These are phyloP conservation scores for Schoenoplectus tabernaemontani DNA, from an alignment of 202 grass and related monocot species.

Conservation along the genomic window DNA sequence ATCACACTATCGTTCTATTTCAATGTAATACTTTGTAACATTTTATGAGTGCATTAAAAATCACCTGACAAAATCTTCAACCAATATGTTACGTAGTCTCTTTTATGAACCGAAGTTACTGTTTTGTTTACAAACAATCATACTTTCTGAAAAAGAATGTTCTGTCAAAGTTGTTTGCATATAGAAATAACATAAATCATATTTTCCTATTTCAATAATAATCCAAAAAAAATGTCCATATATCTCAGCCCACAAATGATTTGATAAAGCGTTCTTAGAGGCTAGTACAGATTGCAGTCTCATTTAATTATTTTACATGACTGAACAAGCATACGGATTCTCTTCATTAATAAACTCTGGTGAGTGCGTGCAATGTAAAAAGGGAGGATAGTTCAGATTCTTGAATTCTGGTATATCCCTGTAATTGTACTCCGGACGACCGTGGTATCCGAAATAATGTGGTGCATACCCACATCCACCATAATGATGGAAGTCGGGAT, in stretches of 20 bases:
- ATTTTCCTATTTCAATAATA: slow-evolving; percentile 28
- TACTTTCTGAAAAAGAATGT: background rate
- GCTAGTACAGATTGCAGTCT: background rate
- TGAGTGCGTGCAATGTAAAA: slow-evolving; percentile 70
- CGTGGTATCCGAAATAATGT: background rate
- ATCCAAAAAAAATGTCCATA: background rate
- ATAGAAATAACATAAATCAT: background rate
- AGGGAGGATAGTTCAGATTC: slow-evolving; percentile 34
- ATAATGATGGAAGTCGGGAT: slow-evolving; percentile 25
- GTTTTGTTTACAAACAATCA: no score
- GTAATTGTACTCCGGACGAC: slow-evolving; percentile 2
- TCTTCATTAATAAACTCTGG: slow-evolving; percentile 58
- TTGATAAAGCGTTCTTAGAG: background rate
- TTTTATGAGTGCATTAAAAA: background rate
- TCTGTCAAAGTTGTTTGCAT: background rate
- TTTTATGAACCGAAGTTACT: background rate
- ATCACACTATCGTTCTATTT: background rate
- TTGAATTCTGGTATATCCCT: slow-evolving; percentile 31
- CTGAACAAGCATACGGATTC: slow-evolving; percentile 57
- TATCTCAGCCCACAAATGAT: background rate
- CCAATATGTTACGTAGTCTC: background rate
- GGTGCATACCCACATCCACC: background rate
- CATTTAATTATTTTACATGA: slow-evolving; percentile 46
- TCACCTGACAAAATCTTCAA: background rate
- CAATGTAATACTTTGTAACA: background rate